phyloP scores from a whole-genome alignment of 176 grass and related monocot genomes.

The Poa annua region DNA sequence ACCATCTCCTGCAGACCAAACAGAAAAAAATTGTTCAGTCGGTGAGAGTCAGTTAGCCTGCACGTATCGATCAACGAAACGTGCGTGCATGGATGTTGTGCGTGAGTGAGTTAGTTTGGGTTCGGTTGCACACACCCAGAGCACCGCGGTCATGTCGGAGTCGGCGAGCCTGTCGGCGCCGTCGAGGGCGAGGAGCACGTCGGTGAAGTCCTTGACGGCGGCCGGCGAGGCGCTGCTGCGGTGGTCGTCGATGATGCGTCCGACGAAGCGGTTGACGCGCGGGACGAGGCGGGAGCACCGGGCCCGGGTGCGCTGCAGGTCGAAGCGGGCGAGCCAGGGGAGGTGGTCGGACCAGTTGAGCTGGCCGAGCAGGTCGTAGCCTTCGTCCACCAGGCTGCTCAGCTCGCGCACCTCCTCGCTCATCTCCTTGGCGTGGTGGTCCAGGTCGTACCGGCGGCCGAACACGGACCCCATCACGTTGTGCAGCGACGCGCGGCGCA shows the following conservation, averaged over 20 bases:
- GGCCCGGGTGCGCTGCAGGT: slow-evolving; percentile 60
- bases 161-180: slow-evolving; percentile 63
- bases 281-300: slow-evolving; percentile 66
- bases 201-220: slow-evolving; percentile 61
- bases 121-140: slow-evolving; percentile 63
- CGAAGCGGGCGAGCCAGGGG: slow-evolving; percentile 62
- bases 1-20: slow-evolving; percentile 72
- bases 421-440: slow-evolving; percentile 18
- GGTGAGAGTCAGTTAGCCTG: background rate
- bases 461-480: slow-evolving; percentile 95
- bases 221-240: background rate
- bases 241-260: slow-evolving; percentile 70
- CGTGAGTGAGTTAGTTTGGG: background rate
- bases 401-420: slow-evolving; percentile 60
- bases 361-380: slow-evolving; percentile 77
- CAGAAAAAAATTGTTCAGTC: background rate
- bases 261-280: slow-evolving; percentile 69
- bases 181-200: slow-evolving; percentile 74
- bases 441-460: slow-evolving; percentile 64
- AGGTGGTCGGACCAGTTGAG: slow-evolving; percentile 97
- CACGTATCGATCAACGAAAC: slow-evolving; percentile 13
- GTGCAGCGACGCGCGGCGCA: slow-evolving; percentile 68
- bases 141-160: slow-evolving; percentile 79
- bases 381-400: slow-evolving; percentile 72
- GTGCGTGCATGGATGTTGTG: background rate